phyloP scores from a whole-genome alignment of 2,329 filamentous ascomycete species.

The Raffaelea deltoideospora region DNA sequence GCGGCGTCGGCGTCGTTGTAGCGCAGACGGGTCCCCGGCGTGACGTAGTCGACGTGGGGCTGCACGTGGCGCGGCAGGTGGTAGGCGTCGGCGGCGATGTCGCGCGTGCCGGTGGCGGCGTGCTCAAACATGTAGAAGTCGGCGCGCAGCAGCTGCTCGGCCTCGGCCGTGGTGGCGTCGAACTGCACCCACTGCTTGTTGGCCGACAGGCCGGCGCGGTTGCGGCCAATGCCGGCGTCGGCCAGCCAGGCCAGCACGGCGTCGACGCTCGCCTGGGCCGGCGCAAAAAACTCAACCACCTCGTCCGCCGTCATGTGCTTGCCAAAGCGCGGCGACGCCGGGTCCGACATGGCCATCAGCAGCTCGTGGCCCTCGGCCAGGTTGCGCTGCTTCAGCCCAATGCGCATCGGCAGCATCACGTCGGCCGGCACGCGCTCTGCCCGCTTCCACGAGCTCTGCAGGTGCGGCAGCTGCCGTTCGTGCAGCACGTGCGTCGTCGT shows the following conservation, averaged over 20 bases:
- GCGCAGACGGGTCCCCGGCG: constrained; percentile 36
- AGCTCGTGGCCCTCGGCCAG: constrained; percentile 15
- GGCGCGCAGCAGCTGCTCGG: constrained; percentile 12
- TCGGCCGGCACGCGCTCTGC: constrained; percentile 11
- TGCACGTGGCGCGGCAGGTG: constrained; percentile 31
- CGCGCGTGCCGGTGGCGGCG: constrained; percentile 7
- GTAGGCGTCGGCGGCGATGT: constrained; percentile 13
- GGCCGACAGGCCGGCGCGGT: constrained; percentile 9
- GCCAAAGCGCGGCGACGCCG: constrained; percentile 17
- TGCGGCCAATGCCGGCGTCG: constrained; percentile 14
- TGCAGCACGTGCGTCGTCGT: constrained; percentile 15
- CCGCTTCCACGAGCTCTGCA: constrained; percentile 13
- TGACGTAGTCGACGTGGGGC: constrained; percentile 39
- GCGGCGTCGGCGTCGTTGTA: constrained; percentile 1
- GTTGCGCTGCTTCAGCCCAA: constrained; percentile 13
- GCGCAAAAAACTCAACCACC: constrained; percentile 22
- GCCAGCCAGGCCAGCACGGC: constrained; percentile 18
- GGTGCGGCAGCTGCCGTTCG: constrained; percentile 15
- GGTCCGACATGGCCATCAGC: constrained; percentile 17
- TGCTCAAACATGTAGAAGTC: constrained; percentile 14
- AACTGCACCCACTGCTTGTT: constrained; percentile 15
- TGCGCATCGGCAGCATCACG: constrained; percentile 11
- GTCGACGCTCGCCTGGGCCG: constrained; percentile 16
- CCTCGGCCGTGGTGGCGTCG: constrained; percentile 13
- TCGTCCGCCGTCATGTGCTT: constrained; percentile 22